Evolutionary conservation across 2,329 filamentous ascomycete genomes (phyloP), one percentile per base, ranked within the genome.

Genomic region (Dactylellina haptotyla): DNA sequence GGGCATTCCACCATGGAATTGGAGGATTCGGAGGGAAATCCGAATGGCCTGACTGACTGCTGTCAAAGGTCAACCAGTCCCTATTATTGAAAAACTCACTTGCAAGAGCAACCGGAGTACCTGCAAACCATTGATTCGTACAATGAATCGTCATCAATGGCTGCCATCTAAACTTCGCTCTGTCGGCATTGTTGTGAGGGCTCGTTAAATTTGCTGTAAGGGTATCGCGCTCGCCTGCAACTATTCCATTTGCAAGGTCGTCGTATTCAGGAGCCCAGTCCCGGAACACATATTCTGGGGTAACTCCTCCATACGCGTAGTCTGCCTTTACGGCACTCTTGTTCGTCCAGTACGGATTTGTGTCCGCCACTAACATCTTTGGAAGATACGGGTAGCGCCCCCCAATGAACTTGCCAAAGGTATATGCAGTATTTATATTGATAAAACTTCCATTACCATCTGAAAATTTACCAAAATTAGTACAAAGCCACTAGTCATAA

Each of bases 221-320:
- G n/a, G 53, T 57, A 6, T 8, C 18, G 1, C 85, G 85, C 48
- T 83, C 18, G 3, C 76, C 76, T 1, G 34, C 63, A 28, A 75
- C 53, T 37, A 76, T 75, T 18, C 76, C 76, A 9, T 76, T 30
- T 6, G 76, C 76, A 20, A 77, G 57, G n/a, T 66, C 73, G 34
- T 77, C 69, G 30, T 77, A 77, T 30, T 77, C 58, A 10, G 64
- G 54, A 8, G 45, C 23, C 75, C 76, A 77, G 45, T 75, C 75
- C 25, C 48, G 62, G 26, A 54, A 51, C 20, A 18, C 20, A 41
- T 75, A 70, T 16, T 39, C 23, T 1, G 72, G 75, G n/a, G 67
- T 18, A 20, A 76, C 75, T 10, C 76, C 76, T 18, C 76, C 76
- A 1, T 28, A 34, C 10, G 67, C 37, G 54, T 77, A 77, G 34